Evolutionary conservation across 352 stramenopile genomes (phyloP).

Genomic region (Peronosclerospora sorghi): DNA sequence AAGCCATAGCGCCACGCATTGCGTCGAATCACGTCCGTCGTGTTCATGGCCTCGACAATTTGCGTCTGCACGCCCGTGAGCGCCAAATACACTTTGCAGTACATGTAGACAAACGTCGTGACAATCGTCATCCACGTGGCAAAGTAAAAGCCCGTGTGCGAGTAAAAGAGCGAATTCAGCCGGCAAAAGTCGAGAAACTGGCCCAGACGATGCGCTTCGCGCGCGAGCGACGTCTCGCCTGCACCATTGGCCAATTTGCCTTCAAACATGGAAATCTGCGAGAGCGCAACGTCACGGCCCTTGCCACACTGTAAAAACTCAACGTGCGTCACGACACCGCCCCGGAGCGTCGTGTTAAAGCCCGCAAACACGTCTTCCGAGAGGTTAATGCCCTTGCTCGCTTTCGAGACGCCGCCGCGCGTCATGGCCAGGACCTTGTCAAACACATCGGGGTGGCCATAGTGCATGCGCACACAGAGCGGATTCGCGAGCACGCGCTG

Average conservation of each 20-base stretch:
- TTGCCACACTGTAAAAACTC: conserved; percentile 86
- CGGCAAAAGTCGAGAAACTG: conserved; percentile 84
- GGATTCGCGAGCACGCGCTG: conserved; percentile 70
- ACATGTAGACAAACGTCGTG: conserved; percentile 84
- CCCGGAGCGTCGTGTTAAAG: conserved; percentile 70
- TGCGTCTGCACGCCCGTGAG: conserved; percentile 57
- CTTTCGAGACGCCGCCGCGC: conserved; percentile 65
- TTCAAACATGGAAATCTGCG: conserved; percentile 83
- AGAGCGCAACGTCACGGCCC: conserved; percentile 72
- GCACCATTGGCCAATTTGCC: conserved; percentile 77
- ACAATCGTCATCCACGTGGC: conserved; percentile 83
- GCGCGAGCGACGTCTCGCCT: conserved; percentile 62
- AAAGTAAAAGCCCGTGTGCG: conserved; percentile 81
- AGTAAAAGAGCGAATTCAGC: conserved; percentile 83
- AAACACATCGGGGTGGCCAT: conserved; percentile 77
- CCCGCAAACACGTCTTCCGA: conserved; percentile 81
- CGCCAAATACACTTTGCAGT: conserved; percentile 73
- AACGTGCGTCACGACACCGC: conserved; percentile 67
- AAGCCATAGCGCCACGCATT: conserved; percentile 40
- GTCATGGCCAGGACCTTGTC: conserved; percentile 71
- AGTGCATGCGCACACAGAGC: conserved; percentile 73
- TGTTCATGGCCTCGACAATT: conserved; percentile 69
- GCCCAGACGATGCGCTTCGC: conserved; percentile 76
- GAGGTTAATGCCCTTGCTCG: conserved; percentile 77
- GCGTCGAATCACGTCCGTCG: conserved; percentile 50